Evolutionary conservation across 495 filamentous ascomycete species (phyloP), one percentile per base, ranked within the genome.

Genomic region (Hyphodiscus hymeniophilus): DNA sequence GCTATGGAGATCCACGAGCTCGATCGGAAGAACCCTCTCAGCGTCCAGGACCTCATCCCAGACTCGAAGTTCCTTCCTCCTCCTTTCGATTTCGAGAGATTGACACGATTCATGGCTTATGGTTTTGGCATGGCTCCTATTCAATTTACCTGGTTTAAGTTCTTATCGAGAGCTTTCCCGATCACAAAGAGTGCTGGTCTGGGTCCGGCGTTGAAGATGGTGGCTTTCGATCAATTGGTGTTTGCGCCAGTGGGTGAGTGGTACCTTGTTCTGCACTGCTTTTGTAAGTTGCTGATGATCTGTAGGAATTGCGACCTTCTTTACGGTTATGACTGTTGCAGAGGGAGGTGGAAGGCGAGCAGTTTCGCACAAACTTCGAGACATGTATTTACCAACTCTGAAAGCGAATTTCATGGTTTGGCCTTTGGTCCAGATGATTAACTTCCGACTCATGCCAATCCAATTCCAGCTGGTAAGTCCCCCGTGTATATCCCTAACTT

Each of bases 321-420:
- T 99, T 65, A 87, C 84, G 0, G 92, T 83, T 64, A 96, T 99
- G 90, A 96, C 92, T 0, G 64, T 97, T 28, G 87, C 94, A 11
- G 94, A 99, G 65, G 94, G 94, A 22, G 92, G 94, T 30, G 89
- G 89, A 17, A 77, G 74, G 60, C 74, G 85, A 54, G 89, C 83
- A 3, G 77, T 99, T 23, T 67, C 70, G 33, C 73, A 84, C 48
- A 99, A 99, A 67, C 82, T 99, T 60, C 78, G 84, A 56, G 87
- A 95, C 59, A 90, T 95, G 56, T 99, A 95, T 63, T 58, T 94
- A 54, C 88, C 92, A 20, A 87, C 91, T 13, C 70, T 98, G 51
- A 95, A 96, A 71, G 94, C 94, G 40, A 97, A 97, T 63, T 99
- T 82, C 56, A 77, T 95, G 62, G 74, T 99, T 7, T 99, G 94